Base-by-base conservation (phyloP, 2,329 filamentous ascomycete species). In the Colletotrichum trifolii region DNA sequence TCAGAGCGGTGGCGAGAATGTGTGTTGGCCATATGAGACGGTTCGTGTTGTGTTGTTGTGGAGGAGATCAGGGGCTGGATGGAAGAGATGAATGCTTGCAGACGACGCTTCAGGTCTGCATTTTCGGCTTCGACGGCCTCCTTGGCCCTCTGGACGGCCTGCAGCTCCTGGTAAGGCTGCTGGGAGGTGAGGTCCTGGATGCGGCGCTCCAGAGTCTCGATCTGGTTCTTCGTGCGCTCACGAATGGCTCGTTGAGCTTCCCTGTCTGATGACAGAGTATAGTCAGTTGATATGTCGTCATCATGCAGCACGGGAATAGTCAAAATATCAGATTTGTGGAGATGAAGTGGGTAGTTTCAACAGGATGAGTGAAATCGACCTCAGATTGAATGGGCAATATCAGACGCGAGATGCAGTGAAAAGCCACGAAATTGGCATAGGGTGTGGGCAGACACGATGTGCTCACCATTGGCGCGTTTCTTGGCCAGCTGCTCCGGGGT, bases 181-280 rank as follows among this genome's bases (percentile, higher is more conserved):
- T 93, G 91, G 62, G 86, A 90, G 62, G 91, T 92, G 69, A 96
- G 83, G 67, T 95, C 91, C 60, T 86, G 83, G 67, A 96, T 94
- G 67, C 87, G 85, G 66, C 83, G 83, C 76, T 96, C 91, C 64
- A 96, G 82, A 7, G 79, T 81, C 74, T 95, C 91, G 70, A 96
- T 96, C 76, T 92, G 91, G 63, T 88, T 87, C 78, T 90, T 93
- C 35, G 92, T 96, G 60, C 93, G 87, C 79, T 95, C 91, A 46
- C 93, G 86, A 65, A 96, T 96, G 43, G 92, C 92, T 53, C 93
- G 87, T 76, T 97, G 93, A 36, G 93, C 93, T 76, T 96, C 92
- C 63, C 93, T 89, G 75, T 96, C 93, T 85, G 88, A 13, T 10
- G 15, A 48, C 59, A 43, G 35, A 48, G 43, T 36, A 33, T 9